These are phyloP conservation scores for Tricholoma furcatifolium DNA, from an alignment of 768 basidiomycete genomes.

Conservation along the genomic window DNA sequence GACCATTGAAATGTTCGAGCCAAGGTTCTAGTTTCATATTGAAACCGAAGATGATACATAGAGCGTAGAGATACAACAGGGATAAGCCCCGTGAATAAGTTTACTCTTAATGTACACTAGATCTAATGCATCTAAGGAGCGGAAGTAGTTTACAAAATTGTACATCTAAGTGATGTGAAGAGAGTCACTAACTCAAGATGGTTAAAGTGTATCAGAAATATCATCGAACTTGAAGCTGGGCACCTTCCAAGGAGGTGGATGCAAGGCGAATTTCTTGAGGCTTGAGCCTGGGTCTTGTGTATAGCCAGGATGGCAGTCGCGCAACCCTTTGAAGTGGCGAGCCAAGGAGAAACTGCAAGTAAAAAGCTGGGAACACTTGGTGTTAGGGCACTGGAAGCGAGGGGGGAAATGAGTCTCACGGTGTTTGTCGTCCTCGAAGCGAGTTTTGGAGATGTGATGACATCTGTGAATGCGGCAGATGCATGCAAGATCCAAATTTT, in stretches of 20 bases:
- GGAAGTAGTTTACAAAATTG: too few relatives aligned
- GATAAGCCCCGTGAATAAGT: too few relatives aligned
- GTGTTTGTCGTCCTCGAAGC: slow-evolving; percentile 21
- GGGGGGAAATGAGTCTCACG: slow-evolving; percentile 23
- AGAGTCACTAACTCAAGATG: too few relatives aligned
- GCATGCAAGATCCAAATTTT: slow-evolving; percentile 12
- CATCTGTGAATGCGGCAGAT: slow-evolving; percentile 21
- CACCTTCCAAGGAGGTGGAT: slow-evolving; percentile 15
- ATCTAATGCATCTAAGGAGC: too few relatives aligned
- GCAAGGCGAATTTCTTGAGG: slow-evolving; percentile 15
- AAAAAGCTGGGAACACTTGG: slow-evolving; percentile 17
- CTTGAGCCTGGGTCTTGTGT: slow-evolving; percentile 16
- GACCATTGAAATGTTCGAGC: too few relatives aligned
- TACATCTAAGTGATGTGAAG: too few relatives aligned
- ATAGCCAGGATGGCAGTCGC: slow-evolving; percentile 11
- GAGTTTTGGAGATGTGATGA: slow-evolving; percentile 19
- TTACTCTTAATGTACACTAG: too few relatives aligned
- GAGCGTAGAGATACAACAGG: too few relatives aligned
- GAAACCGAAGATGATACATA: too few relatives aligned
- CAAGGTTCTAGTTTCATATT: too few relatives aligned
- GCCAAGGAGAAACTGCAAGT: slow-evolving; percentile 20
- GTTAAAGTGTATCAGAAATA: too few relatives aligned
- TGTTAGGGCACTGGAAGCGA: slow-evolving; percentile 20
- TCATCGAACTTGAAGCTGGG: slow-evolving; percentile 20
- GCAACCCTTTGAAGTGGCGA: slow-evolving; percentile 19